Base-by-base conservation (phyloP, 768 basidiomycete genomes). In the Termitomyces sp. region DNA sequence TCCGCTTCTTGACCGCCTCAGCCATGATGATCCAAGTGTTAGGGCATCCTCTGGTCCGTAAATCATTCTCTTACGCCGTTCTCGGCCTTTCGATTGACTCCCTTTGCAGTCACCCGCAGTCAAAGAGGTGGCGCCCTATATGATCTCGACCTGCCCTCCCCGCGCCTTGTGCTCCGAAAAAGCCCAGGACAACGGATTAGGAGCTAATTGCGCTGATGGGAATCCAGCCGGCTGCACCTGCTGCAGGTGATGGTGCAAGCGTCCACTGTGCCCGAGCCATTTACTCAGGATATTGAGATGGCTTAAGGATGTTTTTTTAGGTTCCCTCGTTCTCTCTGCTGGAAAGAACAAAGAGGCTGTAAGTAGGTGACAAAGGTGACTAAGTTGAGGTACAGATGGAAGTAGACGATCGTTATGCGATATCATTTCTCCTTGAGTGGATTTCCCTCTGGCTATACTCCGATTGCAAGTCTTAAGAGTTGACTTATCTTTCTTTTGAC, bases 121-220 rank as follows among this genome's bases (percentile, higher is more conserved):
- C 73, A 76, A 62, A 74, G 77, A 38, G 66, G 71, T n/a, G 68
- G 74, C 59, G 83, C n/a, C 81, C 83, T 6, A 72, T 81, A 60
- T 82, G 87, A 59, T 74, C 73, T 25, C 76, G 80, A 61, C 74
- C 73, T 25, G 70, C 72, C 55, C 76, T 74, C 11, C 72, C 46
- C 64, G 67, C 70, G 49, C 74, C 61, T 64, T 74, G 65, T 68
- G 70, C 64, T 71, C 73, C 72, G 29, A 76, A 81, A 69, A 86
- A 87, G 74, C 79, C 83, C 4, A 86, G 91, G 74, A 90, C 89
- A 2, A 89, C 85, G 62, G 94, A 96, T 72, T 87, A 83, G 71
- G 94, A 96, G 74, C 71, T 96, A 61, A 94, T 96, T 66, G 84
- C 87, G 3, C 92, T 92, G 68, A 91, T 93, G 91, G 85, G 82